Evolutionary conservation across 1,284 basidiomycete species (phyloP).

Genomic region (Ganoderma lucidum): DNA sequence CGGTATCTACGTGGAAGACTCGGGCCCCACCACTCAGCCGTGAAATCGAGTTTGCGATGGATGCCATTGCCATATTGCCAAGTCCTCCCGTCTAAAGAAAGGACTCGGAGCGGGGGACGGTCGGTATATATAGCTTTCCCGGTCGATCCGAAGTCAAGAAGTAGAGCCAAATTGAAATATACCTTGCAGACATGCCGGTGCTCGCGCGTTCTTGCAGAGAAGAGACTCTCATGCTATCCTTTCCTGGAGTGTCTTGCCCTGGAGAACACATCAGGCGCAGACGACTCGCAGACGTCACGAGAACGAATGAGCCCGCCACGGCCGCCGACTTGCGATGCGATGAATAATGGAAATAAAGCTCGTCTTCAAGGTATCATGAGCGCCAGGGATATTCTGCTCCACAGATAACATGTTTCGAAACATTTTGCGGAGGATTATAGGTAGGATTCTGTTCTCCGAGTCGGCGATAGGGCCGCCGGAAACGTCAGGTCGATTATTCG

Average conservation of each 20-base stretch:
- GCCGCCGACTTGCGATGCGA: background rate
- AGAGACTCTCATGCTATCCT: background rate
- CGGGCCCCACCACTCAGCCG: conserved; percentile 33
- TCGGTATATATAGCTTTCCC: background rate
- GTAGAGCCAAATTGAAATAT: conserved; percentile 1
- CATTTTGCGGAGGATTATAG: background rate
- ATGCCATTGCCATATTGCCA: background rate
- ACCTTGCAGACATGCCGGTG: background rate
- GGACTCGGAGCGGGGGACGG: background rate
- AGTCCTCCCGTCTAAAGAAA: background rate
- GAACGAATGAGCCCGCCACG: background rate
- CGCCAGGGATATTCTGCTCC: background rate
- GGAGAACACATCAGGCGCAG: background rate
- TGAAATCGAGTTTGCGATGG: conserved; percentile 7
- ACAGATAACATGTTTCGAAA: background rate
- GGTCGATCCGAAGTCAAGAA: background rate
- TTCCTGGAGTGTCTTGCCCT: background rate
- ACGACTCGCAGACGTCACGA: background rate
- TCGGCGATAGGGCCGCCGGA: background rate
- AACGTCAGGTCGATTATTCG: background rate
- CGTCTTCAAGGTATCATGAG: background rate
- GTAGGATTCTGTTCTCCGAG: background rate
- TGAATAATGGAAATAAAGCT: too few species aligned
- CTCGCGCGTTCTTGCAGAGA: background rate
- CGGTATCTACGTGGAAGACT: conserved; percentile 39